Conservation (phyloP, 2,329 filamentous ascomycete species). For the Metarhizium sp. region DNA sequence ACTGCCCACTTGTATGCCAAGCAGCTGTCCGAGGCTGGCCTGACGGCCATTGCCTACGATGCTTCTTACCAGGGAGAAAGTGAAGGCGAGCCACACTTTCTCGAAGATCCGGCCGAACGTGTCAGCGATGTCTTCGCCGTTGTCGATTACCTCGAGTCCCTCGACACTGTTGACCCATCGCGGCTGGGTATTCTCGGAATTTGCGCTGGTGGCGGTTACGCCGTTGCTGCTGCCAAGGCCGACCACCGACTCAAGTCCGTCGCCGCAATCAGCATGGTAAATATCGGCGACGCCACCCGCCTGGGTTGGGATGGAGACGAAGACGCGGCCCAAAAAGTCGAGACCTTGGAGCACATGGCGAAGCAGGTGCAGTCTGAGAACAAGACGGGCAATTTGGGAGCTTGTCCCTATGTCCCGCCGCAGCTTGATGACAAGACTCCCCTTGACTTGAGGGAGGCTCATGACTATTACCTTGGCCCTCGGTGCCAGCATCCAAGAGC, state of each 20-base stretch:
- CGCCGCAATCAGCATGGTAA: neutral
- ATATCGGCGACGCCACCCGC: neutral
- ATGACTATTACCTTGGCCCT: too few species aligned
- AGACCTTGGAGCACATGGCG: too few species aligned
- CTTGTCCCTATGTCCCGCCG: too few species aligned
- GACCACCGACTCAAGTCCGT: conserved; percentile 25
- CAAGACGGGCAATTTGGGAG: too few species aligned
- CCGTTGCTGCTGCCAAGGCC: conserved; percentile 21
- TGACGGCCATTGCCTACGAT: conserved; percentile 25
- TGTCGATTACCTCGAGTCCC: conserved; percentile 22
- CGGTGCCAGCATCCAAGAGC: too few species aligned
- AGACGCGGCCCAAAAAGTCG: too few species aligned
- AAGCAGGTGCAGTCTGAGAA: too few species aligned
- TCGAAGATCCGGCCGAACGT: conserved; percentile 28
- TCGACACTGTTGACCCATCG: conserved; percentile 18
- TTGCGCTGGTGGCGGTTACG: conserved; percentile 25
- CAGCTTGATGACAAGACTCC: too few species aligned
- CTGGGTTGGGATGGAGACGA: too few species aligned
- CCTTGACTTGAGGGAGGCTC: too few species aligned
- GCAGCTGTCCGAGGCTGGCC: conserved; percentile 20
- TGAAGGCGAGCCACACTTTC: conserved; percentile 22
- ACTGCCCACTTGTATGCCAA: too few species aligned
- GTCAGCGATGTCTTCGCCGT: conserved; percentile 25
- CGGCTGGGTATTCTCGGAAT: conserved; percentile 19
- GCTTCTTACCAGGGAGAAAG: conserved; percentile 27